Evolutionary conservation across 2,329 filamentous ascomycete species (phyloP), one percentile per base, ranked within the genome.

Genomic region (Paracoccidioides brasiliensis): DNA sequence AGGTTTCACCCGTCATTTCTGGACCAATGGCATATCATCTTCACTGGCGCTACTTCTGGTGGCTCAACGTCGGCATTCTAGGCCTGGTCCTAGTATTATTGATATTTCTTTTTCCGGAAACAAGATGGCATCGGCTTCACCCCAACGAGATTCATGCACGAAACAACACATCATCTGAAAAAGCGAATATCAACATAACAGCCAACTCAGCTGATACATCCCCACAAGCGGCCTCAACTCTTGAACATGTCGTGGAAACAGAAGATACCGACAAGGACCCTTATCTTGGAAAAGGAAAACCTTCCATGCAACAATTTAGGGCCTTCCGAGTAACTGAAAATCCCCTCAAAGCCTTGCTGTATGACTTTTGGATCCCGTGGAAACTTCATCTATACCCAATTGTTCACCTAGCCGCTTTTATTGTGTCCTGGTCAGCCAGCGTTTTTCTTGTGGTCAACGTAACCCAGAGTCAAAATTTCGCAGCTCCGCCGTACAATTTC

Each of bases 21-120:
- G 82, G 82, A 1, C 69, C 78, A 0, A 85, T 85, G 80, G 75
- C 80, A 1, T 70, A 78, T 45, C 74, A 78, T 40, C 64, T 77
- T 3, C 80, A 80, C 50, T 83, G 80, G 78, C 72, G 80, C 32
- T 80, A 71, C 62, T 85, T 85, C 65, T 85, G 80, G 79, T 85
- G 81, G 81, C 71, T 85, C 59, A 83, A 84, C 59, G 77, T 80
- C 2, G 82, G 65, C 1, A 52, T 84, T 1, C 67, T 81, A 2
- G 76, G 69, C 1, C 62, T 78, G 3, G 74, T 75, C 0, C 67
- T 78, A 28, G 35, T 82, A 4, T 70, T 80, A 63, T 72, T 78
- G 38, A 64, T 83, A 33, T 80, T 83, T 63, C 70, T 80, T 62
- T 84, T 84, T 61, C 82, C 82, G 0, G 82, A 85, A 64, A 84